Evolutionary conservation across 768 basidiomycete genomes (phyloP).

Genomic region (Gymnopilus junonius): DNA sequence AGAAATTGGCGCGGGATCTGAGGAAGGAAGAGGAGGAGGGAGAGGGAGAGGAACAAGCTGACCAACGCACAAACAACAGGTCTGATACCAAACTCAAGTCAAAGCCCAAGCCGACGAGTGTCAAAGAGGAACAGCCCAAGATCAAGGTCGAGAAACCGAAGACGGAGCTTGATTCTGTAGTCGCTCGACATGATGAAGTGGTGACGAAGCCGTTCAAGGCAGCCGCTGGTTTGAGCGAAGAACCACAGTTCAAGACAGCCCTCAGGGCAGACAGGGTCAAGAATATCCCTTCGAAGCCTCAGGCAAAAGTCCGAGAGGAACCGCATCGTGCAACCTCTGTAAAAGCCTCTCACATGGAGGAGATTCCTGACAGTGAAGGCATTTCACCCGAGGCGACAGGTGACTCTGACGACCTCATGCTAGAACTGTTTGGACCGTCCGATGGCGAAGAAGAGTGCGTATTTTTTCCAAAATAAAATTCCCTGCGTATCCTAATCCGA

Average conservation of each 20-base stretch:
- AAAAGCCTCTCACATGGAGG: background rate
- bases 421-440: constrained; percentile 16
- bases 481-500: background rate
- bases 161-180: background rate
- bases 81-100: background rate
- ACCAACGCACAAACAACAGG: background rate
- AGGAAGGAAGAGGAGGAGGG: constrained; percentile 12
- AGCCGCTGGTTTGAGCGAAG: background rate
- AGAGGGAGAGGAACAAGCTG: background rate
- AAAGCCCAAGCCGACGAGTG: background rate
- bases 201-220: background rate
- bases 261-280: background rate
- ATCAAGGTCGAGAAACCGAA: background rate
- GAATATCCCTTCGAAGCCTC: background rate
- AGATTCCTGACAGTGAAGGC: background rate
- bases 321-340: background rate
- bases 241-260: background rate
- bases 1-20: constrained; percentile 6
- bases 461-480: background rate
- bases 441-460: constrained; percentile 18
- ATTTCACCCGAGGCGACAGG: background rate
- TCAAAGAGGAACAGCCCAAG: background rate
- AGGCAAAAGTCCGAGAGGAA: background rate
- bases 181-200: background rate
- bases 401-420: constrained; percentile 9